Evolutionary conservation across 169 alveolate genomes (phyloP).

Genomic region (Plasmodium sp.): DNA sequence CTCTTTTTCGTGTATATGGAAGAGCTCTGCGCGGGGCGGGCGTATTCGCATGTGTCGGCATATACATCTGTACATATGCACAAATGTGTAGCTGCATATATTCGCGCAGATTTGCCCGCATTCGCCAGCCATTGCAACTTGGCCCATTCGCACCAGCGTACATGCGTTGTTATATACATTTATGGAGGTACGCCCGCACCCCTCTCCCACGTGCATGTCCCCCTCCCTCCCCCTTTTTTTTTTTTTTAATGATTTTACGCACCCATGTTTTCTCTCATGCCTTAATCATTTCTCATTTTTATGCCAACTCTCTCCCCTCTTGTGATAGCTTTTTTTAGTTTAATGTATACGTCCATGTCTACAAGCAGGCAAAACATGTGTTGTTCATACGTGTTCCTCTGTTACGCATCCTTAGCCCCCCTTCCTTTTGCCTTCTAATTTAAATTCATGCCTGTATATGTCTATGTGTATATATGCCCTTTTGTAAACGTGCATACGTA

Average conservation of each 20-base stretch:
- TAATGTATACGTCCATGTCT: slow-evolving; percentile 22
- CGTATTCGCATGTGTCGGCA: not conserved
- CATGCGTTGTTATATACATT: not conserved
- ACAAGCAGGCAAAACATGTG: not conserved
- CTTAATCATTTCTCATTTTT: slow-evolving; percentile 17
- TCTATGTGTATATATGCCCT: not conserved
- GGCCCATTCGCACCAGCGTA: not conserved
- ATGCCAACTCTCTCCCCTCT: not conserved
- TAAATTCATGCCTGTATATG: not conserved
- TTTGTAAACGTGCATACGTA: slow-evolving; percentile 15
- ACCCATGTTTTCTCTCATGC: not conserved
- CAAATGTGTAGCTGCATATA: not conserved
- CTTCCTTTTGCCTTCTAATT: not conserved
- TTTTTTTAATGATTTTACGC: slow-evolving; percentile 21
- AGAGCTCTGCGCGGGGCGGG: not conserved
- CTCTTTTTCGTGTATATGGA: not conserved
- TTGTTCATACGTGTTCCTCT: not conserved
- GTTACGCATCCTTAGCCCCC: not conserved
- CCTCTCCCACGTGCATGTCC: not conserved
- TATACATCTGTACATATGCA: not conserved
- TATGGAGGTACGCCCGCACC: not conserved
- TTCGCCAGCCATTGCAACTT: not conserved
- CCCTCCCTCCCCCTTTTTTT: not conserved
- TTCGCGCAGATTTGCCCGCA: not conserved
- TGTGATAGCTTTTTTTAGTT: slow-evolving; percentile 35